Base-by-base conservation (phyloP, 1,284 basidiomycete genomes). In the Schizophyllum amplum region DNA sequence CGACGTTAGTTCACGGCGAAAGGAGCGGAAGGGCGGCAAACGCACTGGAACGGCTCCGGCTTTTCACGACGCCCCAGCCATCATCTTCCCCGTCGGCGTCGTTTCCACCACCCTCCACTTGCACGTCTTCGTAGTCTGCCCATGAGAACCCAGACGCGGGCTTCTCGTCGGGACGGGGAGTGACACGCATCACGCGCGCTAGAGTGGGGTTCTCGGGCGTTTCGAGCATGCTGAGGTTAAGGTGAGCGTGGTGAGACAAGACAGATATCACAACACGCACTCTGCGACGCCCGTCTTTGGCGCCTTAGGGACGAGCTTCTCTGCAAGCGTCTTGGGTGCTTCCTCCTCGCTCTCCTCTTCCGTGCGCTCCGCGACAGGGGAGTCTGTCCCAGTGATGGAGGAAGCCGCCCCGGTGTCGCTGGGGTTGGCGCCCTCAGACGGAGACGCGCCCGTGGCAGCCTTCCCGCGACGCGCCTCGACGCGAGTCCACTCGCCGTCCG, bases 41-140 rank as follows among this genome's bases (percentile, higher is more conserved):
- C 59, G 70, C 82, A 80, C 78, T 59, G 75, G n/a, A n/a, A n/a
- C 72, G 76, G 55, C 65, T 64, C 55, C 79, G 77, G 61, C 80
- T 79, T 68, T 76, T 80, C 60, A 91, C 87, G 26, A 90, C 80
- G 23, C 83, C 86, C 89, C 88, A 90, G 61, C 73, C 75, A 42
- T 77, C 78, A 54, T 77, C 78, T 61, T 82, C 82, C 9, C 74
- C 80, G 60, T 80, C 83, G 4, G 77, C 80, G 57, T 83, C 81
- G 55, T 80, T 77, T 26, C 73, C 78, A 4, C 62, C 71, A 22
- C 69, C 25, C 42, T n/a, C 51, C 13, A 23, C 53, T 47, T 27
- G 22, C 15, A 47, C 54, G 21, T 88, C 84, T 57, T 89, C 88
- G 64, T 89, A 89, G 70, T 89, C 86, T 0, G 71, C 83, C 86